Evolutionary conservation across 192 early-diverging fungal genomes (phyloP).

Genomic region (Rhizophagus clarus): DNA sequence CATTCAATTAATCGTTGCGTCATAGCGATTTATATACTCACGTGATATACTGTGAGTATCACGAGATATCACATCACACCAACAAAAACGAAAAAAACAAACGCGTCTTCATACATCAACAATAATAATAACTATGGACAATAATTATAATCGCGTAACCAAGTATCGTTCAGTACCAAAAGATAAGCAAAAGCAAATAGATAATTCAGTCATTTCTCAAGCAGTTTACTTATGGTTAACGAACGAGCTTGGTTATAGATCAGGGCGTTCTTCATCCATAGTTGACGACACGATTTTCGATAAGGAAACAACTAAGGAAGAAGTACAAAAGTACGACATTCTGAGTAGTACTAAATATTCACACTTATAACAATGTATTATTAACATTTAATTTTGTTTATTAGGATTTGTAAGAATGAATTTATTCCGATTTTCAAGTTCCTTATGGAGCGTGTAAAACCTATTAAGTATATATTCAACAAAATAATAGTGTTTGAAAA

Average conservation of each 20-base stretch:
- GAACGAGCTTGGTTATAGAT: conserved; percentile 13
- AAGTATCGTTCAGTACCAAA: not conserved
- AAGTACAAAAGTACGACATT: conserved; percentile 18
- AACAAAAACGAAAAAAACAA: too few relatives aligned
- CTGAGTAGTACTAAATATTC: not conserved
- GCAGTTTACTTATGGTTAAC: conserved; percentile 5
- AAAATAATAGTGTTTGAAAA: not conserved
- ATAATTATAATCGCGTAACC: too few relatives aligned
- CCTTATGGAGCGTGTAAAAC: conserved; percentile 22
- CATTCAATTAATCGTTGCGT: too few relatives aligned
- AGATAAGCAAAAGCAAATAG: not conserved
- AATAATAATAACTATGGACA: too few relatives aligned
- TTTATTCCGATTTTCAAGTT: conserved; percentile 27
- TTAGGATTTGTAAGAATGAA: conserved; percentile 28
- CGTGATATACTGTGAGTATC: too few relatives aligned
- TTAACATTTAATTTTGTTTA: not conserved
- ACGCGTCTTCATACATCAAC: too few relatives aligned
- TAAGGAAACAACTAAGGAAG: conserved; percentile 1
- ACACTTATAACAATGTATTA: not conserved
- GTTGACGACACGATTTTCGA: not conserved
- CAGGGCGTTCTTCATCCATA: conserved; percentile 1
- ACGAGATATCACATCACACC: too few relatives aligned
- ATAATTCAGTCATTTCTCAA: not conserved
- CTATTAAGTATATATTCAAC: conserved; percentile 20
- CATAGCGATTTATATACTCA: too few relatives aligned